phyloP scores from a whole-genome alignment of 106 monocot genomes.

The Dioscorea alata region DNA sequence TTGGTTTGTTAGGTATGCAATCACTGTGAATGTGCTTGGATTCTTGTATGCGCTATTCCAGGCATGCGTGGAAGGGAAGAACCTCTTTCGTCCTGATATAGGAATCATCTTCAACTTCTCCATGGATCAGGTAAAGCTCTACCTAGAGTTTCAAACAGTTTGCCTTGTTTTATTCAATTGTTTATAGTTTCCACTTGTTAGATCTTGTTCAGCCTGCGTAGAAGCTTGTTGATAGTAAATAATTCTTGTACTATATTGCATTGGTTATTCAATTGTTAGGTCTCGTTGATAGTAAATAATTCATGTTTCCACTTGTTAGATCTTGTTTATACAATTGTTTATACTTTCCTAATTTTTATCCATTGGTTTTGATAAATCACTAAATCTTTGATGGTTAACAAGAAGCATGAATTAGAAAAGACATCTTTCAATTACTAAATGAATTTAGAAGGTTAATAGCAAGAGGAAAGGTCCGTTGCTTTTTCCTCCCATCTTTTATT shows the following conservation, averaged over 20 bases:
- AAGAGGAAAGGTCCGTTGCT: too few species aligned
- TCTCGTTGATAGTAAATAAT: too few species aligned
- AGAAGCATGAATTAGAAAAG: too few species aligned
- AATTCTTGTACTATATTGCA: background rate
- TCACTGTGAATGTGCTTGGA: slow-evolving; percentile 63
- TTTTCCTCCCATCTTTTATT: too few species aligned
- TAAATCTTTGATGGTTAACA: background rate
- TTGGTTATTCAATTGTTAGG: too few species aligned
- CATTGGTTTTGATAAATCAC: background rate
- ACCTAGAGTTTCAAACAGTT: too few species aligned
- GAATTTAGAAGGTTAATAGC: too few species aligned
- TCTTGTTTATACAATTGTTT: too few species aligned
- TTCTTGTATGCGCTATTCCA: slow-evolving; percentile 60
- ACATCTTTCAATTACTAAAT: too few species aligned
- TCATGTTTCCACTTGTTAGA: too few species aligned
- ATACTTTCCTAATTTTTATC: background rate
- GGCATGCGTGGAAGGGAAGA: slow-evolving; percentile 24
- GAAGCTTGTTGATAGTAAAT: background rate
- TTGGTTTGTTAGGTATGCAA: slow-evolving; percentile 38
- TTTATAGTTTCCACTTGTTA: background rate
- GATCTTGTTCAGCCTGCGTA: background rate
- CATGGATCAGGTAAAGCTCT: slow-evolving; percentile 58
- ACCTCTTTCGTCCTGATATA: slow-evolving; percentile 30
- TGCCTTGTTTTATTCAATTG: too few species aligned
- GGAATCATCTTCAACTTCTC: slow-evolving; percentile 44